Conservation (phyloP, 2,329 filamentous ascomycete species). For the Fusarium sp. region DNA sequence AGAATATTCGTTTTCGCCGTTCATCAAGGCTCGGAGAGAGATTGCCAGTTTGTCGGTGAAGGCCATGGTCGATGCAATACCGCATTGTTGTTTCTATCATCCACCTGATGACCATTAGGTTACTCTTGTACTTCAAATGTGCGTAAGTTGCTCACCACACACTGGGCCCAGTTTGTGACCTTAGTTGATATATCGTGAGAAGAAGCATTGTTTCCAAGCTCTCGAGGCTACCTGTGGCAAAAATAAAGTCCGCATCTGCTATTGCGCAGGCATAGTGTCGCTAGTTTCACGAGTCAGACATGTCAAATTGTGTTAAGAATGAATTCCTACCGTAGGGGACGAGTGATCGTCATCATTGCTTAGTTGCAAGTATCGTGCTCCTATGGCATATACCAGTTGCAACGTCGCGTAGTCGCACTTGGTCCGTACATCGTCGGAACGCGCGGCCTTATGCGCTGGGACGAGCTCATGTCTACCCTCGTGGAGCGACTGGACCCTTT, state of each 20-base stretch:
- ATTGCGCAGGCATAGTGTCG: neutral
- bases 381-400: conserved; percentile 2
- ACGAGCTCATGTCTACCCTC: neutral
- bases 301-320: rapidly evolving
- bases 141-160: neutral
- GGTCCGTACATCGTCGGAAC: rapidly evolving
- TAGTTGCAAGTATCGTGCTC: conserved; percentile 6
- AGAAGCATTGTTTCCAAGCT: conserved; percentile 11
- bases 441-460: neutral
- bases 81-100: conserved; percentile 5
- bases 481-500: neutral
- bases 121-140: neutral
- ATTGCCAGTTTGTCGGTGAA: neutral
- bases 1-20: neutral
- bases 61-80: neutral
- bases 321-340: neutral
- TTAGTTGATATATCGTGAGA: conserved; percentile 7
- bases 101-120: neutral
- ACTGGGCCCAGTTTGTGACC: neutral
- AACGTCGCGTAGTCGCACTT: neutral
- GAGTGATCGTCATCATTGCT: conserved; percentile 2
- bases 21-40: neutral
- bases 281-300: neutral
- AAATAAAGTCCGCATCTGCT: neutral
- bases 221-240: neutral